A percentile compares a stretch with the other conserved stretches of the same genome.
phyloP scores from a whole-genome alignment of 192 early-diverging fungal species.

The Gigaspora rosea region DNA sequence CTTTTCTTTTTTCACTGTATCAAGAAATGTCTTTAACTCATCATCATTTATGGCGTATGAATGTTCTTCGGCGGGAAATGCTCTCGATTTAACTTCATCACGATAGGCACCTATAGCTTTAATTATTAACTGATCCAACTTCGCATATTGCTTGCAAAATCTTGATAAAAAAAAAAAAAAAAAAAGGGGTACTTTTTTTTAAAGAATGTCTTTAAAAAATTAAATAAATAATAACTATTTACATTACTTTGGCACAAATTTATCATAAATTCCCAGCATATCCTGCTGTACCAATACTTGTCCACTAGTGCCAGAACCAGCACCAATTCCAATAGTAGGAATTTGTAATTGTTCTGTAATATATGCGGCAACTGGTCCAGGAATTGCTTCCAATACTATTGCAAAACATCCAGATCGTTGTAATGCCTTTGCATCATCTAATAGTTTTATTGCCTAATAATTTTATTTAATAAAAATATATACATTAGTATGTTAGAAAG shows the following conservation, averaged over 20 bases:
- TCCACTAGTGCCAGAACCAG: conserved; percentile 82
- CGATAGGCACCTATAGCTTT: conserved; percentile 72
- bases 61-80: conserved; percentile 79
- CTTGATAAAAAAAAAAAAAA: conserved; percentile 38
- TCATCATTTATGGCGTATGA: conserved; percentile 75
- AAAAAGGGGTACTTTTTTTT: neutral
- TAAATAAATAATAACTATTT: neutral
- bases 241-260: conserved; percentile 80
- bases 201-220: neutral
- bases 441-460: conserved; percentile 66
- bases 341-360: conserved; percentile 77
- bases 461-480: neutral
- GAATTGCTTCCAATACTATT: conserved; percentile 91
- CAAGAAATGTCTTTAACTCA: conserved; percentile 54
- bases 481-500: neutral
- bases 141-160: conserved; percentile 88
- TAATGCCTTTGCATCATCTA: conserved; percentile 87
- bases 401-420: conserved; percentile 91
- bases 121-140: conserved; percentile 72
- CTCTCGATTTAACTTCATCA: conserved; percentile 71
- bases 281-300: conserved; percentile 95
- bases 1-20: conserved; percentile 3
- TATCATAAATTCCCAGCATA: conserved; percentile 90
- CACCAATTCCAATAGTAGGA: conserved; percentile 98
- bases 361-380: conserved; percentile 82